A percentile compares a stretch with the other conserved stretches of the same genome.
Conservation (phyloP, 257 asterid genomes). For the Voacanga thouarsii region DNA sequence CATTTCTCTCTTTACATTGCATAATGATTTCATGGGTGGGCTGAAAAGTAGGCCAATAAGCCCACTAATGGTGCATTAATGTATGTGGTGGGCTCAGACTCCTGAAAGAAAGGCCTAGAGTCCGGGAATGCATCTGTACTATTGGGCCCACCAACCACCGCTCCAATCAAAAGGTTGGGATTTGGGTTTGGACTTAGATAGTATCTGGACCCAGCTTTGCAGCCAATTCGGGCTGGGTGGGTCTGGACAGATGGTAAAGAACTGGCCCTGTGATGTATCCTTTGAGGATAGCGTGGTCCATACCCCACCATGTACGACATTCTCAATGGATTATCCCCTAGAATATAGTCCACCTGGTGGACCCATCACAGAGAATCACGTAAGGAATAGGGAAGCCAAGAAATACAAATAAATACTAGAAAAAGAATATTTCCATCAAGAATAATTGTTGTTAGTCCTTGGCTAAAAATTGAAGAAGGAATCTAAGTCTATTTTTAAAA, state of each 20-base stretch:
- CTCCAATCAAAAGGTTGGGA: conserved; percentile 66
- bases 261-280: conserved; percentile 83
- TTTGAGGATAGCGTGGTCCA: conserved; percentile 57
- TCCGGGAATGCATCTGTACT: conserved; percentile 62
- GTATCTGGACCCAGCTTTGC: conserved; percentile 63
- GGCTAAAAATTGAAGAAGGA: no score
- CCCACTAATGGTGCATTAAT: conserved; percentile 81
- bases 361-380: not conserved
- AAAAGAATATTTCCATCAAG: no score
- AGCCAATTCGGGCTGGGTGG: conserved; percentile 59
- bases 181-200: conserved; percentile 60
- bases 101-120: conserved; percentile 68
- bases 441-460: no score
- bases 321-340: conserved; percentile 77
- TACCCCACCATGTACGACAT: conserved; percentile 93
- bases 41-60: conserved; percentile 64
- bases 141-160: conserved; percentile 84
- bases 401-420: not conserved
- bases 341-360: conserved; percentile 75
- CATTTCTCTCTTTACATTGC: conserved; percentile 18
- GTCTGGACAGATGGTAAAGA: conserved; percentile 54
- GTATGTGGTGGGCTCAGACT: conserved; percentile 84
- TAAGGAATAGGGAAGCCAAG: no score
- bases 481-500: no score
- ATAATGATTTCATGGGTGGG: conserved; percentile 40